Evolutionary conservation across 768 basidiomycete species (phyloP).

Genomic region (Lenzites betulinus): DNA sequence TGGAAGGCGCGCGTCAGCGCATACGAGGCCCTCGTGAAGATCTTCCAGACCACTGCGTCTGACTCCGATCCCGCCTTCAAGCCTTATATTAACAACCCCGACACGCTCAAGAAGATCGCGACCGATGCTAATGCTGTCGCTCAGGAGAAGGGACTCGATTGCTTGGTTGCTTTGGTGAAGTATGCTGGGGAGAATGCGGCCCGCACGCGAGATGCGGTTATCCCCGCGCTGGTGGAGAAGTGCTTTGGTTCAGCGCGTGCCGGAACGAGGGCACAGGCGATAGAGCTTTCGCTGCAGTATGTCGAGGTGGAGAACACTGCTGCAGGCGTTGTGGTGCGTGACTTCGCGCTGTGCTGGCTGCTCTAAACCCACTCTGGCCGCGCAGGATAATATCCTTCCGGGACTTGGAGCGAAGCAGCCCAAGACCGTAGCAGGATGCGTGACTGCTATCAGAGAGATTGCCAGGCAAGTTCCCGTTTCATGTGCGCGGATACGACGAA

Average conservation of each 20-base stretch:
- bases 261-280: constrained; percentile 85
- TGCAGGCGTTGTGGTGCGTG: constrained; percentile 84
- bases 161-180: constrained; percentile 81
- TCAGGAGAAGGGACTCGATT: constrained; percentile 97
- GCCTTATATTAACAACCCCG: constrained; percentile 78
- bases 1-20: constrained; percentile 98
- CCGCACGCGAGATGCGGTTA: constrained; percentile 74
- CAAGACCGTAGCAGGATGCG: constrained; percentile 82
- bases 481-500: constrained; percentile 44
- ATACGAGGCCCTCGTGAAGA: constrained; percentile 85
- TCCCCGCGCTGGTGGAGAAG: constrained; percentile 95
- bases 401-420: constrained; percentile 93
- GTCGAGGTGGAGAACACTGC: constrained; percentile 92
- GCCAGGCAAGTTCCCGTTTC: constrained; percentile 59
- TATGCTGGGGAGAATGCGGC: constrained; percentile 89
- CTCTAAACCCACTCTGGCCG: neutral
- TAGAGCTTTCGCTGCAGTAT: constrained; percentile 86
- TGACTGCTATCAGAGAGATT: constrained; percentile 80
- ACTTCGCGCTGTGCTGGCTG: constrained; percentile 9
- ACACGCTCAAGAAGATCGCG: constrained; percentile 82
- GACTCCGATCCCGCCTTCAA: constrained; percentile 94
- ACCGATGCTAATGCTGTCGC: constrained; percentile 95
- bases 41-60: constrained; percentile 85
- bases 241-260: constrained; percentile 89
- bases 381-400: constrained; percentile 64